Conservation (phyloP, 73 alveolate genomes). For the Paramecium pentaurelia region DNA sequence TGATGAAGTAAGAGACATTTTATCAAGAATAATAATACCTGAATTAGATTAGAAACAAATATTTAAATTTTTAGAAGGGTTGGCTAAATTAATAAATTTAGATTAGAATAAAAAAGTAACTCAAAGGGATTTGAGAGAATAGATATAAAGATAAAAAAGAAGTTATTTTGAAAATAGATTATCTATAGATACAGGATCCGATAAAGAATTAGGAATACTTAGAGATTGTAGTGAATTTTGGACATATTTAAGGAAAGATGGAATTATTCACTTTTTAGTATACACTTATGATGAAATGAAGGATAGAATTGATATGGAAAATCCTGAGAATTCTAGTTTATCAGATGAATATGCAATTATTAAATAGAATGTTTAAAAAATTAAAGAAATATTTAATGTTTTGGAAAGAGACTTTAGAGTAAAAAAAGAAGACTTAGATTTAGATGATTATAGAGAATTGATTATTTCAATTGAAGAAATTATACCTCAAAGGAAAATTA, state of each 20-base stretch:
- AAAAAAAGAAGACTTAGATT: conserved; percentile 28
- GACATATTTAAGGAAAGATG: conserved; percentile 54
- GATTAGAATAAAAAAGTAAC: not conserved
- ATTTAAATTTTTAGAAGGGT: conserved; percentile 30
- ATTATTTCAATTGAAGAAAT: conserved; percentile 23
- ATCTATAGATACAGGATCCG: not conserved
- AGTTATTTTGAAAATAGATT: not conserved
- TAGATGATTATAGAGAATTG: conserved; percentile 36
- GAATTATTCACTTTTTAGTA: conserved; percentile 50
- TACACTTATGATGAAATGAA: conserved; percentile 54
- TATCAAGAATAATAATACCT: conserved; percentile 53
- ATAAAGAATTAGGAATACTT: not conserved
- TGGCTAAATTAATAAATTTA: conserved; percentile 2
- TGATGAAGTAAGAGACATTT: conserved; percentile 50
- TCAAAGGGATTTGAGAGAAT: not conserved
- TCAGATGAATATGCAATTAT: conserved; percentile 47
- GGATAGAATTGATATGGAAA: conserved; percentile 36
- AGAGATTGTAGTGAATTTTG: conserved; percentile 57
- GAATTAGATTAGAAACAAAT: conserved; percentile 31
- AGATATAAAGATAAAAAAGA: not conserved
- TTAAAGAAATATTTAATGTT: conserved; percentile 7
- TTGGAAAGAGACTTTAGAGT: conserved; percentile 38
- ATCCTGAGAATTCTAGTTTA: not conserved
- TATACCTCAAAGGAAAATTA: conserved; percentile 28
- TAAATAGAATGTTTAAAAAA: conserved; percentile 4